These are phyloP conservation scores for Sclerotinia nivalis DNA, from an alignment of 2,329 filamentous ascomycete genomes.

Conservation along the genomic window DNA sequence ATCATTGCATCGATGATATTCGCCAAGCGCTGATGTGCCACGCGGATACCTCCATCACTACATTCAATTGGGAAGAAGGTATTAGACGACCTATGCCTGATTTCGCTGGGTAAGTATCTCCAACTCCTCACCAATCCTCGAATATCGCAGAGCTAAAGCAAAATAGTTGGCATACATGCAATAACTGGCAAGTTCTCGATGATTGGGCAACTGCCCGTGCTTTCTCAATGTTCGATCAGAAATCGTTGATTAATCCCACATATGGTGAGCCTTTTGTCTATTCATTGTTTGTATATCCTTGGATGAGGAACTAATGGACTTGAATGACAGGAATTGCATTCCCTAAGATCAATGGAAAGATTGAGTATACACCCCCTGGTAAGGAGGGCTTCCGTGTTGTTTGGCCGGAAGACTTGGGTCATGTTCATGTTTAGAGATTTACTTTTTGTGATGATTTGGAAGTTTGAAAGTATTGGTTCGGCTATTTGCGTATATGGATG, in stretches of 20 bases:
- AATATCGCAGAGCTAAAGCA: neutral
- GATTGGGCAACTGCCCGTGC: constrained; percentile 11
- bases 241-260: constrained; percentile 16
- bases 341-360: neutral
- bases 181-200: constrained; percentile 16
- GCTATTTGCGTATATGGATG: neutral
- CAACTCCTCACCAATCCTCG: no score
- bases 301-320: neutral
- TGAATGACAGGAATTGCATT: neutral
- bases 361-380: neutral
- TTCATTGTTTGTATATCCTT: no score
- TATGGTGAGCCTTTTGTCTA: neutral
- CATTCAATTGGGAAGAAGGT: constrained; percentile 9
- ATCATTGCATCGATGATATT: constrained; percentile 21
- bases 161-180: constrained; percentile 13
- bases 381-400: neutral
- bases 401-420: neutral
- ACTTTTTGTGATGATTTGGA: no score
- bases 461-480: fast-evolving
- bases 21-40: constrained; percentile 19
- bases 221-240: constrained; percentile 19
- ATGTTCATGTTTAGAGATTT: neutral
- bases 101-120: constrained; percentile 1
- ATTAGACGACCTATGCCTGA: constrained; percentile 8
- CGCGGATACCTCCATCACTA: constrained; percentile 13